These are phyloP conservation scores for Spergularia bocconei DNA, from an alignment of 148 eudicot species.

Conservation along the genomic window DNA sequence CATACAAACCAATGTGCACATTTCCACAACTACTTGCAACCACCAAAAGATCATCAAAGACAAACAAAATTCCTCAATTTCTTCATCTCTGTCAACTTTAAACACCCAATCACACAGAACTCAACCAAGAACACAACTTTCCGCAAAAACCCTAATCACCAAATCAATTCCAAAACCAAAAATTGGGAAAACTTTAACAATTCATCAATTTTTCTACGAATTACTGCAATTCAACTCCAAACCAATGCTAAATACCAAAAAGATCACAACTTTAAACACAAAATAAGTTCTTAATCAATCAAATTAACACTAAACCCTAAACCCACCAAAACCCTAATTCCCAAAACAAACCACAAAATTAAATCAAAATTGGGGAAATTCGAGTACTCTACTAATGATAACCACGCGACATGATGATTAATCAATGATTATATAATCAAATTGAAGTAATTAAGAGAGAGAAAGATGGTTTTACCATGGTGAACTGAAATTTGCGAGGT, in stretches of 20 bases:
- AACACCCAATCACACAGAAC: background rate
- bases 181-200: background rate
- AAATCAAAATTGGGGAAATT: too few species aligned
- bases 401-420: too few species aligned
- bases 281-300: background rate
- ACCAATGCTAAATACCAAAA: background rate
- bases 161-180: constrained; percentile 4
- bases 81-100: background rate
- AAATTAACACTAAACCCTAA: background rate
- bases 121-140: background rate
- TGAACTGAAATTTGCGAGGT: too few species aligned
- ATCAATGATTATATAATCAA: too few species aligned
- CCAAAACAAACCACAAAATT: too few species aligned
- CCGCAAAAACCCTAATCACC: constrained; percentile 7
- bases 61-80: background rate
- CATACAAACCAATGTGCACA: background rate
- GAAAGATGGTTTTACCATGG: too few species aligned
- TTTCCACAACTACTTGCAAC: background rate
- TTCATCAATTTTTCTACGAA: background rate
- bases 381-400: too few species aligned
- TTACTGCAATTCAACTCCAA: background rate
- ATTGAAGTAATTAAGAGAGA: too few species aligned
- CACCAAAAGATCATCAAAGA: background rate
- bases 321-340: too few species aligned
- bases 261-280: background rate